phyloP scores from a whole-genome alignment of 2,329 filamentous ascomycete species.

The Microsporum canis region DNA sequence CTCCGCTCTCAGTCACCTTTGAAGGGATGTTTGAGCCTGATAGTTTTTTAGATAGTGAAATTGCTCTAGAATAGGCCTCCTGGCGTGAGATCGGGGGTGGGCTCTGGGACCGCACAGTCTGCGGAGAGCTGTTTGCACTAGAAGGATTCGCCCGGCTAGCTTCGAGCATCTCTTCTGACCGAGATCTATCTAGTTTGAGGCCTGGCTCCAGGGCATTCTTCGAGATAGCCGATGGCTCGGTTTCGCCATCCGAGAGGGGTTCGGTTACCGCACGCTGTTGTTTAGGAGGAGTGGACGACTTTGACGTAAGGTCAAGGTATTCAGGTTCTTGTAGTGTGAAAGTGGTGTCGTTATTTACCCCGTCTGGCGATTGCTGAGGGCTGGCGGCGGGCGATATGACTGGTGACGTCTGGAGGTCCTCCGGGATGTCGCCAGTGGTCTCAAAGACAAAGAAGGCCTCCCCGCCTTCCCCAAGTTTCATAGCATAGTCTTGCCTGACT shows the following conservation, averaged over 20 bases:
- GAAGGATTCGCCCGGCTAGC: neutral
- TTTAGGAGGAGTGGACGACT: neutral
- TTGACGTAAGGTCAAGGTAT: conserved; percentile 33
- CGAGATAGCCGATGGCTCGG: neutral
- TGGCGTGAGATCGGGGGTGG: conserved; percentile 59
- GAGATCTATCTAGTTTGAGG: neutral
- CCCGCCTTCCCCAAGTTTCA: conserved; percentile 95
- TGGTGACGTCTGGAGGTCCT: conserved; percentile 85
- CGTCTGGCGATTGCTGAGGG: conserved; percentile 41
- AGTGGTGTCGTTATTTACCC: conserved; percentile 18
- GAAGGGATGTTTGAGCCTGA: conserved; percentile 85
- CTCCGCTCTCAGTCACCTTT: conserved; percentile 80
- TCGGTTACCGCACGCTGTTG: neutral
- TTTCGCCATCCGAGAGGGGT: neutral
- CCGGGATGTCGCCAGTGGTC: conserved; percentile 83
- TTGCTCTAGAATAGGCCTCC: conserved; percentile 73
- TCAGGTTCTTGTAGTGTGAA: conserved; percentile 39
- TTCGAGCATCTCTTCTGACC: neutral
- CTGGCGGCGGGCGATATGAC: conserved; percentile 82
- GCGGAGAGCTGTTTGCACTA: neutral
- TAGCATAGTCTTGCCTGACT: conserved; percentile 80
- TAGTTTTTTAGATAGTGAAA: conserved; percentile 74
- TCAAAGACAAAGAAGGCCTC: conserved; percentile 99
- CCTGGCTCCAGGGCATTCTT: neutral
- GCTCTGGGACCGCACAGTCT: conserved; percentile 51